Evolutionary conservation across 495 filamentous ascomycete genomes (phyloP), one percentile per base, ranked within the genome.

Genomic region (Penicillium maclennaniae): DNA sequence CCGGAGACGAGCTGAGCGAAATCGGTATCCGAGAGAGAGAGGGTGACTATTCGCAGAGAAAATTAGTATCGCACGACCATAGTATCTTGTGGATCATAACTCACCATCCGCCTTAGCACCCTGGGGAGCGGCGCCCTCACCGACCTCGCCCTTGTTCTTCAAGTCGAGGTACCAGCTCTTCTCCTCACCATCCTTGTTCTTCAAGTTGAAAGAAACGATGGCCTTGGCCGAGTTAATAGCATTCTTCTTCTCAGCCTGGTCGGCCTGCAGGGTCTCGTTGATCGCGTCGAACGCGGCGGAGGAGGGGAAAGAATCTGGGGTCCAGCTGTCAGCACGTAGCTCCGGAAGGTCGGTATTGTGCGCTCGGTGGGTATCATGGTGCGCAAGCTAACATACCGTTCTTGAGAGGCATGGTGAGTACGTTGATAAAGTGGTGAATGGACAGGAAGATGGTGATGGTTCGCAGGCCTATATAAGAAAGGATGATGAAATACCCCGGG

Each of bases 141-240:
- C 87, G 16, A 95, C 93, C 26, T 76, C 79, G 46, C 92, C 93
- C 60, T 87, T 88, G 60, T 89, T 80, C 79, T 97, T 97, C 37
- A 97, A 80, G 71, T 98, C 93, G 64, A 98, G 91, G 77, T 92
- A 80, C 92, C 92, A 98, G 75, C 82, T 86, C 57, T 87, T 83
- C 54, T 83, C 84, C 72, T 88, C 80, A 52, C 88, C 89, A 19
- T 79, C 78, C 49, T 75, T 71, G 80, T 97, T 97, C 81, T 95
- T 97, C 53, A 98, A 72, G 47, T 81, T 89, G 76, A 98, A 97
- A 31, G 87, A 86, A 66, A 95, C 95, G 67, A 97, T 79, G 44
- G 88, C 90, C 63, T 87, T 87, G 68, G 84, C 91, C 64, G 88
- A 82, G 72, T 92, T 88, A 61, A 97, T 83, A 50, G 91, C 91